A percentile compares a stretch with the other conserved stretches of the same genome.
Evolutionary conservation across 1,284 basidiomycete species (phyloP).

Genomic region (Anthracocystis setariae): DNA sequence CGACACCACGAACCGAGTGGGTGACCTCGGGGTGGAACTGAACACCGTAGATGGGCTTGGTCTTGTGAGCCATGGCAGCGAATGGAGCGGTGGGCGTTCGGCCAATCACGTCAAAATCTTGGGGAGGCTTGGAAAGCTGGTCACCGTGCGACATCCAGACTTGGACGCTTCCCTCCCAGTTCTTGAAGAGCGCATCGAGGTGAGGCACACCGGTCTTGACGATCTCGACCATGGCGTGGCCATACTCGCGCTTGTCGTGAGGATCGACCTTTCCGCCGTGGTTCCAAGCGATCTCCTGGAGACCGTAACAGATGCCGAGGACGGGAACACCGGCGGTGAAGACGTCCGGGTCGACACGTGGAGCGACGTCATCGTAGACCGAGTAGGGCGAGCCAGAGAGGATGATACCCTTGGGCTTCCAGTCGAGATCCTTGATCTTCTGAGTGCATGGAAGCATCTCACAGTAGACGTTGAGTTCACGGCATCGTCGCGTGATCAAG

Average conservation of each 20-base stretch:
- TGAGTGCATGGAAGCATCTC: constrained; percentile 98
- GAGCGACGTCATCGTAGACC: constrained; percentile 91
- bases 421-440: constrained; percentile 86
- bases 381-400: constrained; percentile 98
- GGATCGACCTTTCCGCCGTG: constrained; percentile 86
- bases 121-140: constrained; percentile 83
- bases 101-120: constrained; percentile 87
- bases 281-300: constrained; percentile 97
- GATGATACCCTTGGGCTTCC: constrained; percentile 97
- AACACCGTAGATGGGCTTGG: constrained; percentile 91
- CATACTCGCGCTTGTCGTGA: constrained; percentile 94
- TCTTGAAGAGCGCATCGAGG: constrained; percentile 81
- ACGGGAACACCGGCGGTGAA: constrained; percentile 90
- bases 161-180: constrained; percentile 80
- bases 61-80: constrained; percentile 90
- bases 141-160: constrained; percentile 99
- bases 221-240: constrained; percentile 84
- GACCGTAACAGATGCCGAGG: constrained; percentile 96
- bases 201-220: constrained; percentile 74
- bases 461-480: constrained; percentile 97
- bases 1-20: constrained; percentile 88
- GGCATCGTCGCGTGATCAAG: constrained; percentile 95
- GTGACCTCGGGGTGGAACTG: constrained; percentile 99
- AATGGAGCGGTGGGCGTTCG: constrained; percentile 87
- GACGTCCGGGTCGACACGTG: constrained; percentile 94